Evolutionary conservation across 345 rosid genomes (phyloP), one percentile per base, ranked within the genome.

Genomic region (Arabis hirsuta): DNA sequence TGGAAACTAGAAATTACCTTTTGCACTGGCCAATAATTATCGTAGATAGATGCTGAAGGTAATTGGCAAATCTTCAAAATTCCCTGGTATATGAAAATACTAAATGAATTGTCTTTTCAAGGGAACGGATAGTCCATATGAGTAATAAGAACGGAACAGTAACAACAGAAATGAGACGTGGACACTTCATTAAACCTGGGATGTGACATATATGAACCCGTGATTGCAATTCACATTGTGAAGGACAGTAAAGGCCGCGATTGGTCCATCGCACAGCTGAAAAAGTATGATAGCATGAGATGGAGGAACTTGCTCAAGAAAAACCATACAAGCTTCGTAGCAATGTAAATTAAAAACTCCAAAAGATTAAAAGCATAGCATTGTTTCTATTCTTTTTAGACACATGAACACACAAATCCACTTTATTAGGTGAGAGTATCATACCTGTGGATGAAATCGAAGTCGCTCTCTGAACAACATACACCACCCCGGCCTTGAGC

Each of bases 11-110:
- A 34, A 68, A 62, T 65, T 60, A 91, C 99, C 83, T 95, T 95
- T 74, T 90, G 98, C 67, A 90, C 94, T 9, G 99, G 96, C 98
- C 99, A 95, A 79, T 91, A 81, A 81, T 90, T 95, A 81, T 95
- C 99, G 74, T 95, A 91, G 80, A 79, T 84, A 74, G 95, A 86
- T 60, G 77, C 63, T 52, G 96, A 84, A 41, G 99, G 96, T 65
- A 95, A 77, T 53, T 90, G 98, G 81, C 98, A 95, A 77, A 95
- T 95, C 86, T 95, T 95, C 79, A 95, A 80, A 79, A 84, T 57
- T 14, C 99, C 99, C 99, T 91, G 69, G 29, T 73, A 79, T 51
- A 72, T 57, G 62, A 27, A 60, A 78, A 73, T 54, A 69, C 26
- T 55, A 66, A 10, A 62, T 38, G 27, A 71, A 41, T 62, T 57